Evolutionary conservation across 768 basidiomycete genomes (phyloP).

Genomic region (Naganishia friedmannii): DNA sequence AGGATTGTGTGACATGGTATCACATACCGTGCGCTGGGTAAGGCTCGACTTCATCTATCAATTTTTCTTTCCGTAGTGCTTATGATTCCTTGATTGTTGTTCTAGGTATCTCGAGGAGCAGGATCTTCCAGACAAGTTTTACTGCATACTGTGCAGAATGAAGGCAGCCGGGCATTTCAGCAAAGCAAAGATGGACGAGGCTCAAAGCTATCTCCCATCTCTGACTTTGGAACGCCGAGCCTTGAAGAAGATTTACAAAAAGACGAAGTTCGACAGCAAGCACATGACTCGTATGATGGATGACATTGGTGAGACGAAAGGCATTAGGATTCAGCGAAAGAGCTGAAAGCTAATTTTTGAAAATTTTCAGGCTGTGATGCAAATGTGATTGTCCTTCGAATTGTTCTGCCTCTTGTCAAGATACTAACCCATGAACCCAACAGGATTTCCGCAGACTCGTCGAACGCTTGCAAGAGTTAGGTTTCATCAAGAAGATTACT

Average conservation of each 20-base stretch:
- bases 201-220: slow-evolving; percentile 15
- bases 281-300: background rate
- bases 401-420: background rate
- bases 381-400: background rate
- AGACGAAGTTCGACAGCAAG: slow-evolving; percentile 6
- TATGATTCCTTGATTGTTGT: background rate
- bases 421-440: too few species aligned
- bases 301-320: slow-evolving; percentile 15
- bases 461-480: background rate
- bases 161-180: slow-evolving; percentile 13
- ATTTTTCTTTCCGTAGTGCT: background rate
- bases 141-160: slow-evolving; percentile 23
- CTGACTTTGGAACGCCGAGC: slow-evolving; percentile 21
- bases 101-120: slow-evolving; percentile 7
- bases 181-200: background rate
- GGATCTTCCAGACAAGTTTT: slow-evolving; percentile 21
- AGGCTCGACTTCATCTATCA: background rate
- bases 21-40: slow-evolving; percentile 30
- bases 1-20: slow-evolving; percentile 25
- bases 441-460: slow-evolving; percentile 12
- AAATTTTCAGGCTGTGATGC: slow-evolving; percentile 8
- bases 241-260: slow-evolving; percentile 22
- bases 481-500: background rate
- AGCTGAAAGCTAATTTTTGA: background rate
- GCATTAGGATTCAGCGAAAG: background rate